A percentile compares a stretch with the other conserved stretches of the same genome.
These are phyloP conservation scores for Raphanus hybrid DNA, from an alignment of 441 rosid species.

Conservation along the genomic window DNA sequence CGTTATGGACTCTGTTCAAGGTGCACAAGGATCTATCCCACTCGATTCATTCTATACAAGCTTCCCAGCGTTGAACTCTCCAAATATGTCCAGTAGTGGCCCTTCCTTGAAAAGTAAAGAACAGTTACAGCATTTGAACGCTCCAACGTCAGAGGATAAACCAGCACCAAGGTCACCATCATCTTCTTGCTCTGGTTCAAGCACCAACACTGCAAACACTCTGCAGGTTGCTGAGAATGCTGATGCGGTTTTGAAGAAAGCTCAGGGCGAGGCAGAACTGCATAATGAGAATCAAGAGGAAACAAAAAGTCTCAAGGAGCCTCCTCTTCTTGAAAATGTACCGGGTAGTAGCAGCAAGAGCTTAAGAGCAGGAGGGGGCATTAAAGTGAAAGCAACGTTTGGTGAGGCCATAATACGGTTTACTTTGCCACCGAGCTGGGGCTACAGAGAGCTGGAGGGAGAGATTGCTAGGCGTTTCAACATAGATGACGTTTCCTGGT, in stretches of 20 bases:
- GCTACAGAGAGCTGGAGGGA: slow-evolving; percentile 60
- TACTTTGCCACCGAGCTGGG: slow-evolving; percentile 63
- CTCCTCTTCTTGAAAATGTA: slow-evolving; percentile 44
- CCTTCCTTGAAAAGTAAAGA: slow-evolving; percentile 41
- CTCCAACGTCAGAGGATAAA: slow-evolving; percentile 46
- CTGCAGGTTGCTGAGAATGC: slow-evolving; percentile 31
- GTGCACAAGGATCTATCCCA: slow-evolving; percentile 68
- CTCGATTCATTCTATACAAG: slow-evolving; percentile 78
- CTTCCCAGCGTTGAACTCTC: slow-evolving; percentile 75
- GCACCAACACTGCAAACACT: slow-evolving; percentile 41
- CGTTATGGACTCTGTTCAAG: slow-evolving; percentile 80
- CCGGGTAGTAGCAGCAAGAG: slow-evolving; percentile 36
- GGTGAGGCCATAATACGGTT: slow-evolving; percentile 70
- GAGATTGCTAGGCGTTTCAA: slow-evolving; percentile 73
- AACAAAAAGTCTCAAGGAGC: slow-evolving; percentile 50
- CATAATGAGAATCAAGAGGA: not conserved
- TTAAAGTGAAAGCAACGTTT: slow-evolving; percentile 65
- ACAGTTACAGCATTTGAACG: slow-evolving; percentile 41
- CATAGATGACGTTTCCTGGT: slow-evolving; percentile 50
- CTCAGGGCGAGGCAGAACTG: slow-evolving; percentile 57
- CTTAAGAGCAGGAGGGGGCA: slow-evolving; percentile 38
- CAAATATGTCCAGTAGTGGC: slow-evolving; percentile 48
- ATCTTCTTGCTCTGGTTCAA: slow-evolving; percentile 68
- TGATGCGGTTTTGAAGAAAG: slow-evolving; percentile 53
- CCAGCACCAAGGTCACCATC: slow-evolving; percentile 59